Evolutionary conservation across 768 basidiomycete species (phyloP), one percentile per base, ranked within the genome.

Genomic region (Daedaleopsis sinensis): DNA sequence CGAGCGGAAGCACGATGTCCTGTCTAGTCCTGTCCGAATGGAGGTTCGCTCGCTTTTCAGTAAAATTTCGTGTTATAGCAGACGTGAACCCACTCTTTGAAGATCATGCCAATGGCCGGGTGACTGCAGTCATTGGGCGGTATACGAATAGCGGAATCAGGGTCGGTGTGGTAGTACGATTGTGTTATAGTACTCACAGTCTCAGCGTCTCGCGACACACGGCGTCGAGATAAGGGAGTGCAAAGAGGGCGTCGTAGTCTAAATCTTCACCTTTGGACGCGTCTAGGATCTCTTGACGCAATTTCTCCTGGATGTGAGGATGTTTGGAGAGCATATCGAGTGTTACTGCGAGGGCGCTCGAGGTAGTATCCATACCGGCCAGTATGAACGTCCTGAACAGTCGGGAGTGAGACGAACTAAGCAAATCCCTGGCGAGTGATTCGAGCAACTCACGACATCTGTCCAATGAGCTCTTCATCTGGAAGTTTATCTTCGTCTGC

Each of bases 181-280:
- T n/a, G n/a, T n/a, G n/a, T n/a, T n/a, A n/a, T n/a, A n/a, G n/a
- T n/a, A n/a, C n/a, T n/a, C n/a, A 73, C 69, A 73, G 27, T 19
- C 71, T 58, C 12, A 71, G 57, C 0, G 71, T 71, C 42, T 63
- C 58, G 50, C 58, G 55, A 59, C 65, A 66, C 0, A 74, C 61
- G 5, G 72, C 72, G 51, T 74, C 72, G 19, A 74, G 63, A 42
- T 58, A 68, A 2, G 72, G 70, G 7, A 74, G 63, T 5, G 57
- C 47, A 6, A 67, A 52, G 18, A 74, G 64, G 3, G 59, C 39
- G 52, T 74, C 73, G 58, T 72, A 68, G 2, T 59, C 56, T 16
- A 70, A 58, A 16, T 69, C 68, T 9, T 55, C 32, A 12, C 47
- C 59, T 5, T 18, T 18, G 19, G 54, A 44, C 1, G 69, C 68